Evolutionary conservation across 169 alveolate species (phyloP).

Genomic region (Cryptosporidium sp.): DNA sequence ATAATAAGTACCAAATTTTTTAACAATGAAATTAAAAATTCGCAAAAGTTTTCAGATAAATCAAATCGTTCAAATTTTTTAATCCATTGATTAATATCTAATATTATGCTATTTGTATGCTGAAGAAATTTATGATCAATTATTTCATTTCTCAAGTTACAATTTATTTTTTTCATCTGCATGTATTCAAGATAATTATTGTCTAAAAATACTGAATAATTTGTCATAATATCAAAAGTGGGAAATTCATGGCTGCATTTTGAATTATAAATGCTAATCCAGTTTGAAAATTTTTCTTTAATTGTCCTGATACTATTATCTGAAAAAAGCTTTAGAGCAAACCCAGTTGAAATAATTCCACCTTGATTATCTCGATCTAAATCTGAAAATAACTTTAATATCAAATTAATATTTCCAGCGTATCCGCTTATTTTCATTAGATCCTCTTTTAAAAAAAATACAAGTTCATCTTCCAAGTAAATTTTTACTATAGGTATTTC

Average conservation of each 20-base stretch:
- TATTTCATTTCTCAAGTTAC: neutral
- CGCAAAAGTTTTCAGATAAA: neutral
- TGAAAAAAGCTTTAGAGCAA: neutral
- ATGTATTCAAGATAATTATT: neutral
- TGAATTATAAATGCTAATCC: neutral
- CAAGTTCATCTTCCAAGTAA: neutral
- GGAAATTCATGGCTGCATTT: neutral
- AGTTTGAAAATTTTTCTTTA: neutral
- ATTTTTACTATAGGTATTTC: conserved; percentile 24
- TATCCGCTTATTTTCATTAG: conserved; percentile 14
- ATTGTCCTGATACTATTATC: neutral
- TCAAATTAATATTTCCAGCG: neutral
- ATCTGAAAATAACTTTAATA: neutral
- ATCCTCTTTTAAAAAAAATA: conserved; percentile 12
- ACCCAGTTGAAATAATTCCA: neutral
- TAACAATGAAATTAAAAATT: neutral
- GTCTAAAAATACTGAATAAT: conserved; percentile 7
- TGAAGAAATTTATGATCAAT: neutral
- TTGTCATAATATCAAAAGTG: neutral
- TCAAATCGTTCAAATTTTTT: neutral
- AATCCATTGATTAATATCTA: neutral
- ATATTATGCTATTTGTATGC: neutral
- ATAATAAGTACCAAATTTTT: neutral
- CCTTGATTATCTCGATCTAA: neutral
- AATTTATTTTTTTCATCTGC: neutral